Evolutionary conservation across 2,329 filamentous ascomycete species (phyloP).

Genomic region (Eutypa lata): DNA sequence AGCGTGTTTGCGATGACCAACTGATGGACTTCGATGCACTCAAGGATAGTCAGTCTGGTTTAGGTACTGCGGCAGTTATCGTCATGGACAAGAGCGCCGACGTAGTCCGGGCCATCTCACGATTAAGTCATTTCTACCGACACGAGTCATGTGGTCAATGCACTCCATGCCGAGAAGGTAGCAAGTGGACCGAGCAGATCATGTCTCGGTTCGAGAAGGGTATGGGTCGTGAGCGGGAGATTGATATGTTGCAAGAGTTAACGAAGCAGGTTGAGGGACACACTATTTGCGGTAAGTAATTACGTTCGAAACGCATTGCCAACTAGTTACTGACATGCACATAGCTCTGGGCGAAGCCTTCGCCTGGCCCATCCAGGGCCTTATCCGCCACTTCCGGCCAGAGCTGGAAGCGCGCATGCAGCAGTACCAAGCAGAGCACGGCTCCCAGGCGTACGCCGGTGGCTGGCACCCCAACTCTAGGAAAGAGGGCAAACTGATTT

Average conservation of each 20-base stretch:
- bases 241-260: slow-evolving; percentile 98
- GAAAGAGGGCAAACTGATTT: slow-evolving; percentile 77
- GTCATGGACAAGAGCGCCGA: slow-evolving; percentile 99
- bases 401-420: slow-evolving; percentile 91
- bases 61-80: slow-evolving; percentile 95
- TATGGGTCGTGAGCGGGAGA: slow-evolving; percentile 83
- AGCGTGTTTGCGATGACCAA: slow-evolving; percentile 86
- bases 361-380: slow-evolving; percentile 95
- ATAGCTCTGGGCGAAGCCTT: slow-evolving; percentile 91
- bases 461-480: slow-evolving; percentile 78
- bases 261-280: slow-evolving; percentile 99
- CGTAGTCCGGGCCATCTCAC: slow-evolving; percentile 88
- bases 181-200: slow-evolving; percentile 99
- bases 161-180: slow-evolving; percentile 98
- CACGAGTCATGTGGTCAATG: slow-evolving; percentile 98
- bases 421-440: slow-evolving; percentile 70
- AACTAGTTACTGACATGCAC: slow-evolving; percentile 23
- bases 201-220: slow-evolving; percentile 96
- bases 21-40: slow-evolving; percentile 98
- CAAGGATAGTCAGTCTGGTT: slow-evolving; percentile 95
- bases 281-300: slow-evolving; percentile 83
- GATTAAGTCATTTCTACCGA: slow-evolving; percentile 94
- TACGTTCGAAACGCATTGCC: background rate
- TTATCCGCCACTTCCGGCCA: slow-evolving; percentile 96
- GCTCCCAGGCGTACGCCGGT: slow-evolving; percentile 75